Evolutionary conservation across 1,284 basidiomycete species (phyloP), one percentile per base, ranked within the genome.

Genomic region (Fomitopsis betulina): DNA sequence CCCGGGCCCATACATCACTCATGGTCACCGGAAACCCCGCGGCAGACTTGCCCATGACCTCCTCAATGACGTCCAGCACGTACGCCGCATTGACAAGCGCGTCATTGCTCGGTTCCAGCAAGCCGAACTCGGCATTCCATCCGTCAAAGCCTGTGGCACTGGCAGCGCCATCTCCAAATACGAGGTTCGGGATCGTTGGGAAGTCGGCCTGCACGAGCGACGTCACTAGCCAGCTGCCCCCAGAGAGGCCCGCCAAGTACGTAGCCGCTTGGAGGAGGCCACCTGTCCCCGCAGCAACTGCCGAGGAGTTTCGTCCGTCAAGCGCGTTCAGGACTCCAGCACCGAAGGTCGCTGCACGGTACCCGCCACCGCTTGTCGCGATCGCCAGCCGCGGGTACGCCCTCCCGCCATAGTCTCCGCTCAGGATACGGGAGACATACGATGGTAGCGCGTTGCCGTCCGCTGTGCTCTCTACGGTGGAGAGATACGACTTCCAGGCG

Each of bases 251-350:
- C 0, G 76, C 45, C 23, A 80, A 55, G 65, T 80, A 81, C 1
- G 73, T 72, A 4, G 76, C 68, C 3, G 74, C 63, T 62, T 84
- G 82, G n/a, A 84, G 71, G 7, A 84, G 63, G 0, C 83, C 83
- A 0, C 79, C 83, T 0, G 74, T 73, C 0, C 81, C 83, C 0
- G 68, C 72, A 2, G 45, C 53, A 10, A 64, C 70, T 0, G 80
- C 73, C 0, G 79, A 73, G 6, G 65, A 23, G 58, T 85, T 83
- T 15, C 82, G 66, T 7, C 66, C 78, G 60, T 85, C 83, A 27
- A 85, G 63, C 1, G 78, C 76, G 54, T 77, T 78, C 43, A 84
- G 61, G 3, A 80, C 71, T 0, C 78, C 82, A 0, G 79, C 79
- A 7, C 78, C 79, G 61, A 82, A 81, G 2, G 79, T 72, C 0